Evolutionary conservation across 305 asterid genomes (phyloP).

Genomic region (Fraxinus platypoda): DNA sequence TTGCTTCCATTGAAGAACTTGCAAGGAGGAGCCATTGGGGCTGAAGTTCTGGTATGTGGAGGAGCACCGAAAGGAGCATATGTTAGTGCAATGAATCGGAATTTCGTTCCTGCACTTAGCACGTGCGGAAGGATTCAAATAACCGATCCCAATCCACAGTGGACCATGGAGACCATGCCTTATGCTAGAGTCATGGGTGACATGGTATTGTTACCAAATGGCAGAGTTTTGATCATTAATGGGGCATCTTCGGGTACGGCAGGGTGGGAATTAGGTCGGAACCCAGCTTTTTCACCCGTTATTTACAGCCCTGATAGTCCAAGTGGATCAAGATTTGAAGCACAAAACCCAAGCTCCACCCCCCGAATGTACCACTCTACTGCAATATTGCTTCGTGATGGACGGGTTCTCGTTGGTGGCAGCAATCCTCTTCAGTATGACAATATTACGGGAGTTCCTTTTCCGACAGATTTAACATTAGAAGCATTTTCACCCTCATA

Average conservation of each 20-base stretch:
- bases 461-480: conserved; percentile 26
- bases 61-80: conserved; percentile 32
- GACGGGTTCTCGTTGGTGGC: conserved; percentile 33
- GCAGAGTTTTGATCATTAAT: conserved; percentile 28
- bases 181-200: conserved; percentile 33
- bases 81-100: conserved; percentile 3
- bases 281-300: conserved; percentile 22
- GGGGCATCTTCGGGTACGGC: conserved; percentile 26
- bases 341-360: conserved; percentile 17
- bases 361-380: conserved; percentile 25
- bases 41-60: conserved; percentile 29
- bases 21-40: not conserved
- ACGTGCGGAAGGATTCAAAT: conserved; percentile 29
- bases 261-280: conserved; percentile 31
- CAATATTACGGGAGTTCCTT: conserved; percentile 18
- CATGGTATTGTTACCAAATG: conserved; percentile 31
- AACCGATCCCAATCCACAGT: conserved; percentile 24
- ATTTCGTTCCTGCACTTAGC: conserved; percentile 14
- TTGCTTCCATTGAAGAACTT: conserved; percentile 31
- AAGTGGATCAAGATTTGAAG: conserved; percentile 16
- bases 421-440: conserved; percentile 31
- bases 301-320: conserved; percentile 18
- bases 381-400: conserved; percentile 18
- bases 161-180: conserved; percentile 34
- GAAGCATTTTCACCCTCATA: conserved; percentile 31